Evolutionary conservation across 2,329 filamentous ascomycete species (phyloP).

Genomic region (Alternaria dauci): DNA sequence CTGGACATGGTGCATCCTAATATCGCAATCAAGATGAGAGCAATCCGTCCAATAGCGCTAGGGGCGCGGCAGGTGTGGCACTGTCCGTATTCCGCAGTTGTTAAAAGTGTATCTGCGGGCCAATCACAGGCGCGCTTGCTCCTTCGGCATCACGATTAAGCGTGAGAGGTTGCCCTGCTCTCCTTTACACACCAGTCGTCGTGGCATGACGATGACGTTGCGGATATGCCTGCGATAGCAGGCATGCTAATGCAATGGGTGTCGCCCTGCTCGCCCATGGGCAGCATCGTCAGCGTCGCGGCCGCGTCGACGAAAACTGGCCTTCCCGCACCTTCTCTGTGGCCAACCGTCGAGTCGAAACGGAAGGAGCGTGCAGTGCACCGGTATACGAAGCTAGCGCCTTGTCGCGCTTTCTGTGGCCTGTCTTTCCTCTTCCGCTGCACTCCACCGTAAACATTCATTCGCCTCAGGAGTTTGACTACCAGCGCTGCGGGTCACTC

Average conservation of each 20-base stretch:
- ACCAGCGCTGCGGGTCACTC: constrained; percentile 13
- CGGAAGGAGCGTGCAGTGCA: constrained; percentile 18
- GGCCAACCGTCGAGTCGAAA: constrained; percentile 14
- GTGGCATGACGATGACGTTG: constrained; percentile 19
- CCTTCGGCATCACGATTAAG: neutral
- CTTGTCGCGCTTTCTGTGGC: constrained; percentile 14
- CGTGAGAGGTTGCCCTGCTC: neutral
- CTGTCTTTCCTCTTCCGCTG: constrained; percentile 10
- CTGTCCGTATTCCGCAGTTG: constrained; percentile 11
- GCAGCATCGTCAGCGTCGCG: constrained; percentile 3
- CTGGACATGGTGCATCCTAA: constrained; percentile 4
- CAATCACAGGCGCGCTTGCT: constrained; percentile 8
- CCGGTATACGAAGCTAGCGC: constrained; percentile 26
- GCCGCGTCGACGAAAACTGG: constrained; percentile 1
- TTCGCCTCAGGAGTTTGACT: constrained; percentile 24
- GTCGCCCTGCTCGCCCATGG: constrained; percentile 10
- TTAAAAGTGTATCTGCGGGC: constrained; percentile 3
- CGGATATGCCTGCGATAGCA: constrained; percentile 3
- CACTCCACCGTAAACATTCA: constrained; percentile 24
- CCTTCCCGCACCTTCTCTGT: constrained; percentile 6
- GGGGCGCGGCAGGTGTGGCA: constrained; percentile 4
- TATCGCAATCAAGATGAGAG: neutral
- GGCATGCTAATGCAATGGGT: constrained; percentile 17
- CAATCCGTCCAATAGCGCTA: neutral
- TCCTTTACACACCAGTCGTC: constrained; percentile 5